These are phyloP conservation scores for Zopfia rhizophila DNA, from an alignment of 2,329 filamentous ascomycete genomes.

Conservation along the genomic window DNA sequence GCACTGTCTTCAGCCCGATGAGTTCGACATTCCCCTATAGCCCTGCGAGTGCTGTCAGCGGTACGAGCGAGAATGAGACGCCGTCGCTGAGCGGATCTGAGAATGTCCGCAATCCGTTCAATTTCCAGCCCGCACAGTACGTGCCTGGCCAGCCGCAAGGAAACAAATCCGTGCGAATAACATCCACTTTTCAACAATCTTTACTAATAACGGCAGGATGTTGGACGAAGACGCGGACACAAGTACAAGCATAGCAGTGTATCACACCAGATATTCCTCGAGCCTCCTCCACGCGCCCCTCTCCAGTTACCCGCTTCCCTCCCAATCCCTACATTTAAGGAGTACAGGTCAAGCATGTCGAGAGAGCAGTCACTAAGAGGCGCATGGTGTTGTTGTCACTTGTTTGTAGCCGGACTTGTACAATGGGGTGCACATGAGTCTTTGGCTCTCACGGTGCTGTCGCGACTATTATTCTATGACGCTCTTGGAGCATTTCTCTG, in stretches of 20 bases:
- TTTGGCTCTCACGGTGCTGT: constrained; percentile 89
- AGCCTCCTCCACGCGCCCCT: constrained; percentile 85
- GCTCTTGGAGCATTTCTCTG: constrained; percentile 91
- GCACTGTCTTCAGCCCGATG: constrained; percentile 42
- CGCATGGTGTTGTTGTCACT: constrained; percentile 90
- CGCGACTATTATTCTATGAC: constrained; percentile 94
- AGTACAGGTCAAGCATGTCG: constrained; percentile 91
- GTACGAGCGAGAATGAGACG: constrained; percentile 39
- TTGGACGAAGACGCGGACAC: constrained; percentile 92
- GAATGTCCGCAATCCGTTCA: constrained; percentile 78
- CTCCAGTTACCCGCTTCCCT: constrained; percentile 90
- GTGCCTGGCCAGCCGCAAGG: constrained; percentile 71
- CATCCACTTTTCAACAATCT: constrained; percentile 4
- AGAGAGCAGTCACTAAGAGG: constrained; percentile 84
- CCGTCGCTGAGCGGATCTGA: constrained; percentile 45
- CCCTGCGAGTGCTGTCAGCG: constrained; percentile 40
- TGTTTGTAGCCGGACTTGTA: constrained; percentile 82
- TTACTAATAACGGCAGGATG: constrained; percentile 67
- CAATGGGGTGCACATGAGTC: constrained; percentile 88
- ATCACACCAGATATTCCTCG: constrained; percentile 95
- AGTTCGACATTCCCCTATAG: constrained; percentile 49
- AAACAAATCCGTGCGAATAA: constrained; percentile 65
- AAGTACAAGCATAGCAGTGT: constrained; percentile 98
- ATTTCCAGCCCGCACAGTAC: constrained; percentile 79
- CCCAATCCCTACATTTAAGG: constrained; percentile 86